Conservation (phyloP, 2,329 filamentous ascomycete genomes). For the Fusarium fracticaudum region DNA sequence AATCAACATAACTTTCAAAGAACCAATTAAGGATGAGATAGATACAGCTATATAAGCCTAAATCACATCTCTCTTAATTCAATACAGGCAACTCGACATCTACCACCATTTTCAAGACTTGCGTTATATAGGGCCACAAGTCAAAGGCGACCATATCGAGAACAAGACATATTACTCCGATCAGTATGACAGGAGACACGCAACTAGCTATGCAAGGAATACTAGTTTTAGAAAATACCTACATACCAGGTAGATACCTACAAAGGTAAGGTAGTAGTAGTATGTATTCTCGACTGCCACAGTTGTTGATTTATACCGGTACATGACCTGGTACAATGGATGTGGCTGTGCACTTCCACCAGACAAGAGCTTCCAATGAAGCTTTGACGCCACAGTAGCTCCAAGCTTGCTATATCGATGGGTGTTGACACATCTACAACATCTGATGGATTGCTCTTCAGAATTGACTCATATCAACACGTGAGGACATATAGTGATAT, state of each 20-base stretch:
- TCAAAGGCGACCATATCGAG: not conserved
- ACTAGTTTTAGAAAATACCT: not conserved
- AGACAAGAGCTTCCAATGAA: not conserved
- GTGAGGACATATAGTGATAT: not conserved
- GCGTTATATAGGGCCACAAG: not conserved
- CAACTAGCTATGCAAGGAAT: not conserved
- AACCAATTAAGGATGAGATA: not conserved
- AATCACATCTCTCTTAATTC: not conserved
- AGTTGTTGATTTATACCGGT: not conserved
- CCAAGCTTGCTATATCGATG: not conserved
- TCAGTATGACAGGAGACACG: not conserved
- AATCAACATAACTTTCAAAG: not conserved
- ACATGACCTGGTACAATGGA: not conserved
- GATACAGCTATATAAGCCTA: not conserved
- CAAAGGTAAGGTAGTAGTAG: not conserved
- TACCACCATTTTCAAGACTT: not conserved
- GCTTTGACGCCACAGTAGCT: slow-evolving; percentile 22
- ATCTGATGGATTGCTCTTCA: not conserved
- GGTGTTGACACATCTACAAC: not conserved
- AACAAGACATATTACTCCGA: not conserved
- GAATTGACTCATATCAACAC: slow-evolving; percentile 2
- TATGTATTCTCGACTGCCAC: not conserved
- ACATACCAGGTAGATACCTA: not conserved
- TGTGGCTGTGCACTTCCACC: slow-evolving; percentile 18
- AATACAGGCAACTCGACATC: not conserved